phyloP scores from a whole-genome alignment of 345 rosid genomes.

The Rhodamnia argentea region DNA sequence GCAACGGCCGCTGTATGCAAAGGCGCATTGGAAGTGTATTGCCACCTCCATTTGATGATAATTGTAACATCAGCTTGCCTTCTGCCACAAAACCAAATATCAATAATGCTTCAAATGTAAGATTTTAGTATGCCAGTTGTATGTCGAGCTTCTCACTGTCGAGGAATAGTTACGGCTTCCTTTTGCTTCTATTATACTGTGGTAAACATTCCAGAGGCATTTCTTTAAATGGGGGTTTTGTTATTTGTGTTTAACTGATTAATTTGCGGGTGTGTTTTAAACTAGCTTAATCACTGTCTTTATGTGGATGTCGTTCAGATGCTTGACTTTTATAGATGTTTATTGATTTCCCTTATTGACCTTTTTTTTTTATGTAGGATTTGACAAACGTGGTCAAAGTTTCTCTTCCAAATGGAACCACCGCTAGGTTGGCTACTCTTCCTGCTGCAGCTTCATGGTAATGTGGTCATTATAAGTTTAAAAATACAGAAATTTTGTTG shows the following conservation, averaged over 20 bases:
- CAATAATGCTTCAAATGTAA: slow-evolving; percentile 50
- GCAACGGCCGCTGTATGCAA: slow-evolving; percentile 38
- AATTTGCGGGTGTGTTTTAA: not conserved
- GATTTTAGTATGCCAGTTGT: slow-evolving; percentile 8
- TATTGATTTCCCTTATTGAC: not conserved
- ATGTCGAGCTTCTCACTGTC: not conserved
- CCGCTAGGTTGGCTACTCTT: slow-evolving; percentile 43
- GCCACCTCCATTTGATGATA: slow-evolving; percentile 78
- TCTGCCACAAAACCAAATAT: slow-evolving; percentile 39
- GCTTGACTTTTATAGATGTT: not conserved
- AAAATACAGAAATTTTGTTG: not conserved
- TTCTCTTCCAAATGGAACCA: slow-evolving; percentile 60
- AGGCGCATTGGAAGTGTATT: slow-evolving; percentile 51
- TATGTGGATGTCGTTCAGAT: not conserved
- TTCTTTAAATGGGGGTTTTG: not conserved
- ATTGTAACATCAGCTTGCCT: slow-evolving; percentile 24
- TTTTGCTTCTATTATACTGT: not conserved
- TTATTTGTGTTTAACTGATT: not conserved
- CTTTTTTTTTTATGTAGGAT: slow-evolving; percentile 25
- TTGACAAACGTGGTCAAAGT: slow-evolving; percentile 18
- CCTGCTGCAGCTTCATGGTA: slow-evolving; percentile 96
- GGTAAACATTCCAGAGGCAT: not conserved
- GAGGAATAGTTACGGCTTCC: not conserved
- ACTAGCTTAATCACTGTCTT: not conserved
- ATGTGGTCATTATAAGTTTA: not conserved